A percentile compares a stretch with the other conserved stretches of the same genome.
These are phyloP conservation scores for Nadsonia starkeyi-henricii DNA, from an alignment of 1,139 yeast species.

Conservation along the genomic window DNA sequence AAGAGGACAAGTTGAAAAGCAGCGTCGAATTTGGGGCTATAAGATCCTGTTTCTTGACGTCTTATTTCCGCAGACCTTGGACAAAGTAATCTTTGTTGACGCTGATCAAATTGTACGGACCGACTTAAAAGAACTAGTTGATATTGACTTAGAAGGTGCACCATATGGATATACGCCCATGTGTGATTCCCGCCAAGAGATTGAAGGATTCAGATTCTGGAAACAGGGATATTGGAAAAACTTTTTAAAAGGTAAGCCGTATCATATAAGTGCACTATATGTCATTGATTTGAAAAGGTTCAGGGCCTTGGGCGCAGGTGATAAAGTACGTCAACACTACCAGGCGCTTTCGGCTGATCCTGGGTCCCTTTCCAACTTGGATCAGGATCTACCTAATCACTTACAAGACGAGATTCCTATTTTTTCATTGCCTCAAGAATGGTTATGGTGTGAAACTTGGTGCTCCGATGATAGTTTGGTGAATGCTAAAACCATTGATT, in stretches of 20 bases:
- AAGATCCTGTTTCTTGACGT: conserved; percentile 79
- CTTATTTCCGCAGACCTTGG: conserved; percentile 63
- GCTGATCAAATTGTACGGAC: conserved; percentile 71
- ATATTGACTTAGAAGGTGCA: conserved; percentile 56
- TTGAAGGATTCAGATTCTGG: conserved; percentile 88
- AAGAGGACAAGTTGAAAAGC: conserved; percentile 59
- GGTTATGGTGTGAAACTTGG: conserved; percentile 96
- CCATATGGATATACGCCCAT: conserved; percentile 80
- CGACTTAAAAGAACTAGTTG: conserved; percentile 54
- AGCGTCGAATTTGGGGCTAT: conserved; percentile 76
- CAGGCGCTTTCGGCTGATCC: conserved; percentile 73
- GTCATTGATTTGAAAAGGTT: conserved; percentile 63
- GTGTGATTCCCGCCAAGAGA: conserved; percentile 70
- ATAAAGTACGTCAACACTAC: conserved; percentile 69
- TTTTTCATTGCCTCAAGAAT: conserved; percentile 60
- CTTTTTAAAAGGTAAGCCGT: conserved; percentile 40
- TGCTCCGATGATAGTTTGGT: conserved; percentile 50
- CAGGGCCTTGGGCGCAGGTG: conserved; percentile 60
- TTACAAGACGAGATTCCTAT: conserved; percentile 57
- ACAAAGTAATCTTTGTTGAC: conserved; percentile 70
- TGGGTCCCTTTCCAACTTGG: conserved; percentile 63
- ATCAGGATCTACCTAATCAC: conserved; percentile 86
- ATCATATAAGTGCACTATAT: conserved; percentile 77
- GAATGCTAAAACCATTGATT: conserved; percentile 63
- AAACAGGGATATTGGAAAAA: conserved; percentile 81